Evolutionary conservation across 1,284 basidiomycete species (phyloP), one percentile per base, ranked within the genome.

Genomic region (Xerocomus amazonicus): DNA sequence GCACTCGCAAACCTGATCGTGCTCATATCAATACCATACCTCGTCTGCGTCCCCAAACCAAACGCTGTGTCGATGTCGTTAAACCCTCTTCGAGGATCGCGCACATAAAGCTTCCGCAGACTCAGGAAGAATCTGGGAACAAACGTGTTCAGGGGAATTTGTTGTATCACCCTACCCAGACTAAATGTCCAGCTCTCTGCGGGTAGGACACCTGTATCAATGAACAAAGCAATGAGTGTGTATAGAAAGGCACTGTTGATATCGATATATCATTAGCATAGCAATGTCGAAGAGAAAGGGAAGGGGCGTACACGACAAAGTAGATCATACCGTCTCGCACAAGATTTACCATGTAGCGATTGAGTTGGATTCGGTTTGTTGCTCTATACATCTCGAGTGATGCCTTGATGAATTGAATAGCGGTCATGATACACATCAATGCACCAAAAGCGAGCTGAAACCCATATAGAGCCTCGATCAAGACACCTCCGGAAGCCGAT

Each of bases 231-330:
- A 16, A 38, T 13, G 17, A 45, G 4, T 6, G 44, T 4, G 12
- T 17, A 38, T n/a, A 41, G 27, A 9, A 41, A n/a, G n/a, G 29
- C 27, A 10, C 39, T 41, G 16, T 28, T 29, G 9, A 9, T 29
- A 13, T 16, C 27, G 4, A 29, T 17, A 6, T 16, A 3, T 8
- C 38, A 26, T 41, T 6, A 41, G 27, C 2, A 14, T 9, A 29
- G n/a, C n/a, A 8, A 29, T 2, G 9, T 10, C n/a, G n/a, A 29
- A 4, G 9, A 40, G 14, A 28, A 28, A n/a, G 38, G 10, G 3
- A n/a, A 8, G 26, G 35, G 35, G 19, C 46, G 5, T 23, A 47
- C 46, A 33, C 46, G 9, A 47, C 10, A n/a, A 47, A 47, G 32
- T 41, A 41, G 7, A 41, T 26, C n/a, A 35, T 27, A 32, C 31